phyloP scores from a whole-genome alignment of 2,329 filamentous ascomycete genomes.

The Ustulina deusta region DNA sequence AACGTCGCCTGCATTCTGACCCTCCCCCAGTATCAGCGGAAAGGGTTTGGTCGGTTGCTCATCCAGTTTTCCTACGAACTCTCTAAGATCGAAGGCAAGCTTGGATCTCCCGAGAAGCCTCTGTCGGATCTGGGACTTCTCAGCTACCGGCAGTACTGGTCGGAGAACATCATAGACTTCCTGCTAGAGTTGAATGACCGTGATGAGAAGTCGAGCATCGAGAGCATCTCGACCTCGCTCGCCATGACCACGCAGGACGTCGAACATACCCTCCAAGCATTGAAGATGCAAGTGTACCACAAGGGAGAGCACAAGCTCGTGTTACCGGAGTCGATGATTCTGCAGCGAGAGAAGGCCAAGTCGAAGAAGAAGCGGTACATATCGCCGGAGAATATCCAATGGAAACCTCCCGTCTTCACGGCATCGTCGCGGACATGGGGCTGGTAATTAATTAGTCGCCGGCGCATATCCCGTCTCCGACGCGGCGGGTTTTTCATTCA shows the following conservation, averaged over 20 bases:
- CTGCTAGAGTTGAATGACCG: conserved; percentile 78
- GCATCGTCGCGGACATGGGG: conserved; percentile 94
- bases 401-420: conserved; percentile 96
- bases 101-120: conserved; percentile 96
- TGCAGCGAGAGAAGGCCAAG: conserved; percentile 83
- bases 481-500: background rate
- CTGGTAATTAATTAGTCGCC: conserved; percentile 71
- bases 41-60: conserved; percentile 90
- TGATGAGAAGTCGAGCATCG: conserved; percentile 82
- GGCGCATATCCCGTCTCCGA: background rate
- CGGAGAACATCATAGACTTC: conserved; percentile 90
- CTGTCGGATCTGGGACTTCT: conserved; percentile 92
- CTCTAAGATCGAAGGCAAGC: conserved; percentile 92
- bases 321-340: conserved; percentile 83
- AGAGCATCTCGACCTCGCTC: conserved; percentile 80
- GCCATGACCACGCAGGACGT: conserved; percentile 99
- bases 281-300: conserved; percentile 95
- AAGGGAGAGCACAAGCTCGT: conserved; percentile 98
- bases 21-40: conserved; percentile 93
- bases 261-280: conserved; percentile 90
- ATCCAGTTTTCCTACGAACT: conserved; percentile 99
- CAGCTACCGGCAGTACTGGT: conserved; percentile 97
- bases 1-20: conserved; percentile 99
- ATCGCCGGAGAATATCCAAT: conserved; percentile 82
- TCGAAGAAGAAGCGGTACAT: conserved; percentile 81